These are phyloP conservation scores for Pseudonectria foliicola DNA, from an alignment of 2,329 filamentous ascomycete genomes.

Conservation along the genomic window DNA sequence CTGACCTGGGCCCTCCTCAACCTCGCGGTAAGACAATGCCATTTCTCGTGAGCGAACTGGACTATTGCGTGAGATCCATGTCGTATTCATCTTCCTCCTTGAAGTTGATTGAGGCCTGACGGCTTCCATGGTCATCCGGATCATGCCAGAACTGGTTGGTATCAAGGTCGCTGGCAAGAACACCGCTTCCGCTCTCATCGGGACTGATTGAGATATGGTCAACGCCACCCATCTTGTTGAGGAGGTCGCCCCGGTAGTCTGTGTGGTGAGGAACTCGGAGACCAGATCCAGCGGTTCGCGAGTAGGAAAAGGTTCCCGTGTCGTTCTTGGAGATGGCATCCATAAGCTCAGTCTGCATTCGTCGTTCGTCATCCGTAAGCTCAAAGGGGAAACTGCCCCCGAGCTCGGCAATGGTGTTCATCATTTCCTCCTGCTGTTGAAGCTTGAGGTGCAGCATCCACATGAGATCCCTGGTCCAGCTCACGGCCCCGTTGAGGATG, in stretches of 20 bases:
- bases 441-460: slow-evolving; percentile 90
- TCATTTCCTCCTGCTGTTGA: slow-evolving; percentile 81
- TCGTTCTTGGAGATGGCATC: slow-evolving; percentile 81
- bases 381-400: slow-evolving; percentile 75
- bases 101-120: slow-evolving; percentile 62
- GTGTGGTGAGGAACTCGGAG: slow-evolving; percentile 90
- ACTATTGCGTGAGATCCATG: slow-evolving; percentile 59
- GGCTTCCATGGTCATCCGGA: slow-evolving; percentile 65
- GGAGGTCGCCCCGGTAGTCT: slow-evolving; percentile 75
- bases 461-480: slow-evolving; percentile 96
- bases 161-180: slow-evolving; percentile 40
- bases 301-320: slow-evolving; percentile 70
- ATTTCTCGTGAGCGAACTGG: slow-evolving; percentile 1
- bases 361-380: slow-evolving; percentile 82
- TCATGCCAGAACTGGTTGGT: slow-evolving; percentile 58
- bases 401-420: slow-evolving; percentile 64
- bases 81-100: slow-evolving; percentile 93
- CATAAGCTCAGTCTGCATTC: slow-evolving; percentile 89
- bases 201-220: slow-evolving; percentile 32
- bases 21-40: slow-evolving; percentile 4
- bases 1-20: background rate
- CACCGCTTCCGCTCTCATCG: slow-evolving; percentile 31
- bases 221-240: slow-evolving; percentile 41
- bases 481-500: slow-evolving; percentile 92
- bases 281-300: slow-evolving; percentile 73